Evolutionary conservation across 148 eudicot genomes (phyloP), one percentile per base, ranked within the genome.

Genomic region (Drosera capensis): DNA sequence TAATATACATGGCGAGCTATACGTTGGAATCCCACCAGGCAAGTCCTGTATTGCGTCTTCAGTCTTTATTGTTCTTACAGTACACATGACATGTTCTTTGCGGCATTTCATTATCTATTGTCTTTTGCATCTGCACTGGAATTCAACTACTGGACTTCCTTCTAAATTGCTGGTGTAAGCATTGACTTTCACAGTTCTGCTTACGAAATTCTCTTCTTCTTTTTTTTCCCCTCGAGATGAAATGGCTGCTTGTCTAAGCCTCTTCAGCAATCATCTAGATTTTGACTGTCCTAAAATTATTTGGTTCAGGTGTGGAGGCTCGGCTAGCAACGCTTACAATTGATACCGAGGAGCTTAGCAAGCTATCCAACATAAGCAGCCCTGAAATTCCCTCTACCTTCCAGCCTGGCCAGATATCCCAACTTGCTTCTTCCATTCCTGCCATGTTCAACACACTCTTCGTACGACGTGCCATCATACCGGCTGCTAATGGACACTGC

Each of bases 21-120:
- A 90, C 58, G 66, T 90, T 66, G 97, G 97, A 62, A 75, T 84
- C 55, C 97, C 97, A 40, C 95, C 97, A 75, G 97, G 97, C 57
- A 75, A 65, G 68, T 53, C n/a, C 38, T 3, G 38, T 14, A 3
- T 34, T 34, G n/a, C 38, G 2, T 2, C 38, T 8, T 34, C 13
- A 2, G n/a, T 34, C 38, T 8, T 3, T 11, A 34, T 34, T 3
- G 38, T 2, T 14, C 13, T 34, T 13, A 14, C 4, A 34, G 38
- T 2, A 3, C n/a, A 34, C 2, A 34, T 34, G 38, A 9, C 31
- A 34, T 34, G 13, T 34, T 2, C 38, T 34, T 34, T 13, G 4
- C 13, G n/a, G n/a, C n/a, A n/a, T n/a, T n/a, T n/a, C n/a, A n/a
- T n/a, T n/a, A n/a, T n/a, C n/a, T n/a, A n/a, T n/a, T n/a, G n/a